These are phyloP conservation scores for Plasmodium reichenowi DNA, from an alignment of 169 alveolate species.

Conservation along the genomic window DNA sequence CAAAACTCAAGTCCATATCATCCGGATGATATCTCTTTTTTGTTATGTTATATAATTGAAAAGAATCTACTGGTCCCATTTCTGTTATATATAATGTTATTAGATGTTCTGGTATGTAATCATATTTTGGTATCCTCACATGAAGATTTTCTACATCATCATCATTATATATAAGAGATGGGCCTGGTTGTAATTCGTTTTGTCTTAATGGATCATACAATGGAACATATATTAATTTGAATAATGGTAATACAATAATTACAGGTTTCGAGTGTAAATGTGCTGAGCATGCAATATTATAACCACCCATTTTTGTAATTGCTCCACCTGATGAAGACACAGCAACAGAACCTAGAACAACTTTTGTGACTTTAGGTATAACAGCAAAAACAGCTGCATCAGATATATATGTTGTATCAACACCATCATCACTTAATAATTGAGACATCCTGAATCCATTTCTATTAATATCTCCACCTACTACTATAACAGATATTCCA, in stretches of 20 bases:
- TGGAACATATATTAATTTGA: constrained; percentile 70
- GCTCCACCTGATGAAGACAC: constrained; percentile 76
- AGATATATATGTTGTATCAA: constrained; percentile 71
- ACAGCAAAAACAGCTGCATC: constrained; percentile 76
- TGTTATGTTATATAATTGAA: constrained; percentile 56
- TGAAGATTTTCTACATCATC: constrained; percentile 39
- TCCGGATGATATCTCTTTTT: constrained; percentile 68
- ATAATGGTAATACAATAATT: constrained; percentile 62
- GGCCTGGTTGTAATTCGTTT: constrained; percentile 74
- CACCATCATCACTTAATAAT: constrained; percentile 73
- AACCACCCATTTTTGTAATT: constrained; percentile 72
- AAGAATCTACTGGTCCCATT: constrained; percentile 67
- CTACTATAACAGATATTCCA: constrained; percentile 73
- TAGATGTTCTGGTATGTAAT: constrained; percentile 59
- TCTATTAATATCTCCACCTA: constrained; percentile 74
- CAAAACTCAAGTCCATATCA: constrained; percentile 66
- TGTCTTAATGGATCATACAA: constrained; percentile 64
- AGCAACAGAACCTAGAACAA: constrained; percentile 67
- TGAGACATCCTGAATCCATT: constrained; percentile 63
- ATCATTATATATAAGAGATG: constrained; percentile 52
- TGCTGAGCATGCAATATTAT: constrained; percentile 74
- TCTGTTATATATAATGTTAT: constrained; percentile 63
- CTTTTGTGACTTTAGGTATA: constrained; percentile 69
- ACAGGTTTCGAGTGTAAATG: constrained; percentile 62
- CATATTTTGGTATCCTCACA: constrained; percentile 69